Evolutionary conservation across 1,284 basidiomycete genomes (phyloP).

Genomic region (Phellopilus nigrolimitatus): DNA sequence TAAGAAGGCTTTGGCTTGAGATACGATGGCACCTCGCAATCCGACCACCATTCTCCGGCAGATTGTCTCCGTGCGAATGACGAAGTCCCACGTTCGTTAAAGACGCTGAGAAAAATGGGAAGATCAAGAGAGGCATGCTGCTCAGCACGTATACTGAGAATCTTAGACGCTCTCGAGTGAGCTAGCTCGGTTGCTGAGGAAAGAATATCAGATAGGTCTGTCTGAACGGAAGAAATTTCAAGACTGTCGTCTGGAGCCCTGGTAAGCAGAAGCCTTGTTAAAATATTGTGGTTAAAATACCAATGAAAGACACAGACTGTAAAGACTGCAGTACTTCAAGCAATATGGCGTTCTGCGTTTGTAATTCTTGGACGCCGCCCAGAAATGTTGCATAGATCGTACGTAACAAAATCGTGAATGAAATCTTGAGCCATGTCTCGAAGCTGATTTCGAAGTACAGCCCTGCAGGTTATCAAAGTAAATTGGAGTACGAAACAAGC

Average conservation of each 20-base stretch:
- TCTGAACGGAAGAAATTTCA: conserved; percentile 44
- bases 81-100: conserved; percentile 88
- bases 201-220: conserved; percentile 69
- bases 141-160: conserved; percentile 73
- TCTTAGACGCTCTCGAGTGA: conserved; percentile 75
- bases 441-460: conserved; percentile 52
- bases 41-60: conserved; percentile 90
- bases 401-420: conserved; percentile 54
- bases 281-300: conserved; percentile 2
- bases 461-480: conserved; percentile 29
- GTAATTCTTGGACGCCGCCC: conserved; percentile 66
- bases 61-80: conserved; percentile 80
- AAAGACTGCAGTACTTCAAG: conserved; percentile 54
- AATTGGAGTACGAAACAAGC: conserved; percentile 15
- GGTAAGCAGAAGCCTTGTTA: conserved; percentile 15
- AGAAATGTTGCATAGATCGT: conserved; percentile 65
- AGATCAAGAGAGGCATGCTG: conserved; percentile 73
- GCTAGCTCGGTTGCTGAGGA: conserved; percentile 80
- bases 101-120: conserved; percentile 74
- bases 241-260: conserved; percentile 35
- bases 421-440: conserved; percentile 66
- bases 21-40: conserved; percentile 76
- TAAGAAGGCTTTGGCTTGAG: conserved; percentile 87
- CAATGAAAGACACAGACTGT: conserved; percentile 26
- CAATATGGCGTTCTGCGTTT: conserved; percentile 60